These are phyloP conservation scores for Neonectria coccinea DNA, from an alignment of 2,329 filamentous ascomycete species.

Conservation along the genomic window DNA sequence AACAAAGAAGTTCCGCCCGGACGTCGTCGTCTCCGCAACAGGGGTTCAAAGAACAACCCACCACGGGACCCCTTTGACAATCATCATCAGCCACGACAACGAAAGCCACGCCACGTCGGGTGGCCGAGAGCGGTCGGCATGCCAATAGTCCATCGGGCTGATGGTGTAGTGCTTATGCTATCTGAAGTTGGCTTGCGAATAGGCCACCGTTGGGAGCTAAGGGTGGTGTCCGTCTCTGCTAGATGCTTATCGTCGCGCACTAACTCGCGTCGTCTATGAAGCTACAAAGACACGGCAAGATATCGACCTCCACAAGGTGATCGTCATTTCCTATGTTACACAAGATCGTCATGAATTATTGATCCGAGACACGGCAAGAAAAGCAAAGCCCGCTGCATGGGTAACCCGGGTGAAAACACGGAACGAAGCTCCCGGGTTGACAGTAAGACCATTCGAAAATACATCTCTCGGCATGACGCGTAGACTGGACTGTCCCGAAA, in stretches of 20 bases:
- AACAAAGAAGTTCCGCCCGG: too few species aligned
- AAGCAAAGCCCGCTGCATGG: background rate
- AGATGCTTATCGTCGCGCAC: background rate
- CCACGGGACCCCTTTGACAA: background rate
- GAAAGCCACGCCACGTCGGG: background rate
- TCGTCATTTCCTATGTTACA: background rate
- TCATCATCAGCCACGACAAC: background rate
- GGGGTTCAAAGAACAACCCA: background rate
- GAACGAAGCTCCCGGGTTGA: background rate
- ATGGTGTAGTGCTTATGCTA: background rate
- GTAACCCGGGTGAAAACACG: background rate
- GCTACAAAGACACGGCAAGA: background rate
- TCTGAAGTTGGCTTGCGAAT: background rate
- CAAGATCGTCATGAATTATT: background rate
- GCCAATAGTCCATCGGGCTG: background rate
- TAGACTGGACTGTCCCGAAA: background rate
- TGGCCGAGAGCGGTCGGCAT: background rate
- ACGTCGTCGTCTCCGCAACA: background rate
- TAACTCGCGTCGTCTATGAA: background rate
- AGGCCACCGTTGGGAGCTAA: background rate
- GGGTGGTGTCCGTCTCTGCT: background rate
- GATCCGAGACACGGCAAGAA: background rate
- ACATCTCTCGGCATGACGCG: background rate
- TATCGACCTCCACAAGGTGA: background rate
- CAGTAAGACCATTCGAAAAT: background rate